Base-by-base conservation (phyloP, 1,284 basidiomycete species). In the Rhizoctonia solani region DNA sequence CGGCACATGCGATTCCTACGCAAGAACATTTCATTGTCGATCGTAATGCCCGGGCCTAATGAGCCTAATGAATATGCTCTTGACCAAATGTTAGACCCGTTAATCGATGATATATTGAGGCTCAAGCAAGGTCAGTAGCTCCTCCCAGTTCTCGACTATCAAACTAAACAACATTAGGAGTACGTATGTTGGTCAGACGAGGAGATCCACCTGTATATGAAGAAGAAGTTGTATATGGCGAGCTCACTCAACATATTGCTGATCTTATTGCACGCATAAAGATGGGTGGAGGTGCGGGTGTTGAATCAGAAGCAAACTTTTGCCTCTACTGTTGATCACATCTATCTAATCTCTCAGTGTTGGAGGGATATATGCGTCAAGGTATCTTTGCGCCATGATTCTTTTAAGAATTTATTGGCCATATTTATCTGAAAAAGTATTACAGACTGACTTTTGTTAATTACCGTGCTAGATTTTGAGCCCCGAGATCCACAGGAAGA, bases 21-120 rank as follows among this genome's bases (percentile, higher is more conserved):
- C 2, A 56, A 68, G 13, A 61, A 68, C 23, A 63, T 68, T 4
- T 52, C 21, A 1, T 37, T 68, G 9, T 21, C 25, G 11, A 25
- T 56, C 1, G 21, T 63, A 8, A 54, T 63, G 30, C 56, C 67
- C 23, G 58, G 67, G 3, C 67, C 67, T n/a, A 49, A 63, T 0
- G 50, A 59, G 14, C 67, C 56, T 3, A 34, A 11, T 4, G 27
- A 23, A 4, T 59, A 63, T 19, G 54, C 41, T 3, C 34, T 63
- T 1, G 47, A 53, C n/a, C 66, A 68, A 13, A 41, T 59, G 27
- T 19, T 68, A 4, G 50, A 41, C 3, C 55, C 50, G 1, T 6
- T 68, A 8, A 27, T 68, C 5, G 42, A 68, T 8, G 49, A 68
- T 6, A 14, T 66, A 19, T 25, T 66, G 9, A 5, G 29, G 14